phyloP scores from a whole-genome alignment of 495 filamentous ascomycete genomes.

The Trichocladium uniseriatum region DNA sequence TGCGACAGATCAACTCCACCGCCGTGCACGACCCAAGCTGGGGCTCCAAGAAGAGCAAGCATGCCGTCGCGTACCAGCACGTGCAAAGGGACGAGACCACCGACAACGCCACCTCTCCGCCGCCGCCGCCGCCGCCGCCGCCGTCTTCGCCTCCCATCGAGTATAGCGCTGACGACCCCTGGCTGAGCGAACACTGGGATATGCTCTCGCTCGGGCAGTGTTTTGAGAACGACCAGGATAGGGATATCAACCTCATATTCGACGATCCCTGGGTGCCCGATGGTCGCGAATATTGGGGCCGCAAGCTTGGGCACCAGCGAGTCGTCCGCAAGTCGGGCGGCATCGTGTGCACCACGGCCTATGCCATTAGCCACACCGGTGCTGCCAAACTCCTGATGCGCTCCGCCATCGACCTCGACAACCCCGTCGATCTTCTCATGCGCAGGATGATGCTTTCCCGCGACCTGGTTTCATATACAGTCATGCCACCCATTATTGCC shows the following conservation, averaged over 20 bases:
- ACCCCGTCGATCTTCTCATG: conserved; percentile 15
- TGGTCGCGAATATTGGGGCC: conserved; percentile 10
- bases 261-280: conserved; percentile 2
- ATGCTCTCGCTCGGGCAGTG: conserved; percentile 15
- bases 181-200: conserved; percentile 18
- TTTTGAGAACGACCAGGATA: conserved; percentile 11
- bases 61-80: neutral
- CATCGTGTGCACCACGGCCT: conserved; percentile 14
- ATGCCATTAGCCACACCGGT: conserved; percentile 16
- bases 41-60: conserved; percentile 1
- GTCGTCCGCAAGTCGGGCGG: conserved; percentile 14
- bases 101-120: neutral
- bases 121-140: neutral
- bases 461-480: conserved; percentile 12
- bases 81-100: neutral
- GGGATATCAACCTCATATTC: conserved; percentile 8
- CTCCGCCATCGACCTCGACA: conserved; percentile 12
- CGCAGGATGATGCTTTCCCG: conserved; percentile 1
- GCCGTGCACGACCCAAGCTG: conserved; percentile 11
- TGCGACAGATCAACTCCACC: conserved; percentile 15
- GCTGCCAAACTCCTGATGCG: conserved; percentile 15
- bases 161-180: conserved; percentile 14
- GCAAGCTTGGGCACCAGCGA: conserved; percentile 9
- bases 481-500: conserved; percentile 13
- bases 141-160: conserved; percentile 1